These are phyloP conservation scores for Sonneratia alba DNA, from an alignment of 345 rosid genomes.

Conservation along the genomic window DNA sequence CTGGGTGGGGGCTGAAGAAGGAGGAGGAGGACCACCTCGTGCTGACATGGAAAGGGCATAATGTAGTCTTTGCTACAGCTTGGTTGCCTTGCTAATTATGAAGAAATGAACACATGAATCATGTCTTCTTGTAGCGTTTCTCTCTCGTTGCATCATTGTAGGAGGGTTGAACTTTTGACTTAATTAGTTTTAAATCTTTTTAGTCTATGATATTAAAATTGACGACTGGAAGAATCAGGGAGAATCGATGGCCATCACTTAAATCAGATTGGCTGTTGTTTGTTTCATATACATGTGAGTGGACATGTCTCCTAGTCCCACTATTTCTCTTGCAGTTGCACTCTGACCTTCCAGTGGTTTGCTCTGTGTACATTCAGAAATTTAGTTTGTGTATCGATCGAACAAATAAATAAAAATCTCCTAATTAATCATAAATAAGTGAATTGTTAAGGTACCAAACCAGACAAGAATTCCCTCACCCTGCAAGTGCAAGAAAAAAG, in stretches of 20 bases:
- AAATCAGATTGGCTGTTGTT: neutral
- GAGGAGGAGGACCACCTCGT: slow-evolving; percentile 63
- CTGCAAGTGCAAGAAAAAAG: too few relatives aligned
- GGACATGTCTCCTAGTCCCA: too few relatives aligned
- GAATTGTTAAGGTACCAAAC: too few relatives aligned
- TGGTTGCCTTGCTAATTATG: slow-evolving; percentile 48
- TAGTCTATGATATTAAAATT: neutral
- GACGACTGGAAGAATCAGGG: neutral
- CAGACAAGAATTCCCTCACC: too few relatives aligned
- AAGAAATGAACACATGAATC: neutral
- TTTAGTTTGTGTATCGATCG: too few relatives aligned
- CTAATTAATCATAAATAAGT: too few relatives aligned
- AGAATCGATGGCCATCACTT: neutral
- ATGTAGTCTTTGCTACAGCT: slow-evolving; percentile 82
- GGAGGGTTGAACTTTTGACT: neutral
- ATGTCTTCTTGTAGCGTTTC: neutral
- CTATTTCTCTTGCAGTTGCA: too few relatives aligned
- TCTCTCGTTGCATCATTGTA: neutral
- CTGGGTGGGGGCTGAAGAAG: slow-evolving; percentile 90
- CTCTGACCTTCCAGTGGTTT: too few relatives aligned
- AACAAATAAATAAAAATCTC: too few relatives aligned
- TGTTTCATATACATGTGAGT: too few relatives aligned
- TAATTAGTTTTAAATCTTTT: neutral
- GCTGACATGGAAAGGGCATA: slow-evolving; percentile 92
- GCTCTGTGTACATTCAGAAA: too few relatives aligned